Evolutionary conservation across 2,329 filamentous ascomycete species (phyloP).

Genomic region (Aspergillus caelatus): DNA sequence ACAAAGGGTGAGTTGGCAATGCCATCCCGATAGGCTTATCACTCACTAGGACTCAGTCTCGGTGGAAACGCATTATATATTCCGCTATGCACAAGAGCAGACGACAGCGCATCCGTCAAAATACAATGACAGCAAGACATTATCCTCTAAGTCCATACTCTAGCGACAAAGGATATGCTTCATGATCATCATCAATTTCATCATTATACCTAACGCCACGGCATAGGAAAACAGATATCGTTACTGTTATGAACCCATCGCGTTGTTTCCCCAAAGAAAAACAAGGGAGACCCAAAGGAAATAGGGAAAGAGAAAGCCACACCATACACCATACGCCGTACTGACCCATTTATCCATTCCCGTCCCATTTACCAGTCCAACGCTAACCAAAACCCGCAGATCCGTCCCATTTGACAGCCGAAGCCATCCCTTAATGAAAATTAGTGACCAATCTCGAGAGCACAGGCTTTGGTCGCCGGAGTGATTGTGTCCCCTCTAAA

Average conservation of each 20-base stretch:
- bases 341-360: neutral
- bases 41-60: neutral
- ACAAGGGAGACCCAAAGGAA: neutral
- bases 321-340: neutral
- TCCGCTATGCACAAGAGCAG: neutral
- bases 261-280: neutral
- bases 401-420: neutral
- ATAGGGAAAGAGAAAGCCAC: neutral
- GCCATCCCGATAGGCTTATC: neutral
- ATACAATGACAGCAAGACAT: neutral
- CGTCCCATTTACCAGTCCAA: neutral
- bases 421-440: slow-evolving; percentile 23
- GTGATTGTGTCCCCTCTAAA: slow-evolving; percentile 12
- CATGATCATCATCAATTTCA: neutral
- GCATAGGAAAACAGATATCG: neutral
- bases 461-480: slow-evolving; percentile 36
- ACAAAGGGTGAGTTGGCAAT: neutral
- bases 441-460: slow-evolving; percentile 40
- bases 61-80: neutral
- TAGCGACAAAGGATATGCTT: neutral
- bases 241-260: neutral
- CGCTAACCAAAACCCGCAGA: neutral
- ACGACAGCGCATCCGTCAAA: neutral
- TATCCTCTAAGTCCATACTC: neutral
- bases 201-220: neutral